phyloP scores from a whole-genome alignment of 805 yeast species.

The Hanseniaspora vineae region DNA sequence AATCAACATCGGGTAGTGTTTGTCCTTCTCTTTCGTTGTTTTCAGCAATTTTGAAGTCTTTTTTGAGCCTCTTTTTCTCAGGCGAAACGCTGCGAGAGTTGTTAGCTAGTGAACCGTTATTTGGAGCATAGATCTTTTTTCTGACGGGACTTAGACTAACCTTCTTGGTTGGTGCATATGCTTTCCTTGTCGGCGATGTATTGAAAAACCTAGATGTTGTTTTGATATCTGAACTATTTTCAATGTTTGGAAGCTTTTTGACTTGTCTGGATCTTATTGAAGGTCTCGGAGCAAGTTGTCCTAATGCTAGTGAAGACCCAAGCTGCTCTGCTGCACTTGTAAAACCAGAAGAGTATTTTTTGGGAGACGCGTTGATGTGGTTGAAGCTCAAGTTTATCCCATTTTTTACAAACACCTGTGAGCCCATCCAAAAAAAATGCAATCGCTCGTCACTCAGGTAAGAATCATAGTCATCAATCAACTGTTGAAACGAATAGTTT shows the following conservation, averaged over 20 bases:
- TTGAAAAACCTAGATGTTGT: background rate
- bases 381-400: constrained; percentile 10
- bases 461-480: constrained; percentile 17
- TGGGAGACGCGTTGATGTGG: background rate
- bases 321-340: constrained; percentile 19
- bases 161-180: constrained; percentile 3
- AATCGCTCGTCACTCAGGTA: constrained; percentile 18
- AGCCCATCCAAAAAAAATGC: constrained; percentile 20
- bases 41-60: background rate
- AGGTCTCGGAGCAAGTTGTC: background rate
- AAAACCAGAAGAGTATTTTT: constrained; percentile 9
- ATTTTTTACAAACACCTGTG: constrained; percentile 10
- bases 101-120: background rate
- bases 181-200: background rate
- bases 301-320: background rate
- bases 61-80: background rate
- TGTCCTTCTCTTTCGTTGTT: background rate
- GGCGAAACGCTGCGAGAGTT: background rate
- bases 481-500: constrained; percentile 13
- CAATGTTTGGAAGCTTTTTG: too few species aligned
- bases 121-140: background rate
- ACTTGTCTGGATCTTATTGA: background rate
- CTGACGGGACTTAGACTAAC: background rate
- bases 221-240: too few species aligned
- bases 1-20: too few species aligned